Conservation (phyloP, 2,329 filamentous ascomycete genomes). For the Penicillium sp. region DNA sequence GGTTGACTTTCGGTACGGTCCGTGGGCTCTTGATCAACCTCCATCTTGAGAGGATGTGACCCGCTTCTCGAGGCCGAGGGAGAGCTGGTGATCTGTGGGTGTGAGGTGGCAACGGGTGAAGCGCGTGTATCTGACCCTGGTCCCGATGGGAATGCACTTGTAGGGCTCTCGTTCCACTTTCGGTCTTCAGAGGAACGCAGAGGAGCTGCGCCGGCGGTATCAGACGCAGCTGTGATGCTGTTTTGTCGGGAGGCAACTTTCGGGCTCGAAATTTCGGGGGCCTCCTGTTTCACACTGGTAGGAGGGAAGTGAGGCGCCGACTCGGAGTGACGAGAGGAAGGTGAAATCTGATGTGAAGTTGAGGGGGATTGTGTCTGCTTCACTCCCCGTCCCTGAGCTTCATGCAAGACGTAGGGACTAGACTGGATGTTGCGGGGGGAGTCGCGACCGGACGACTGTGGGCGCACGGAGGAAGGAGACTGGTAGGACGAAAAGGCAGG, state of each 20-base stretch:
- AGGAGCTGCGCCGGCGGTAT: slow-evolving; percentile 27
- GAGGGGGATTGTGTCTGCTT: slow-evolving; percentile 33
- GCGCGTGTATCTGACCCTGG: slow-evolving; percentile 18
- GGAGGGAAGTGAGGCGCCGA: slow-evolving; percentile 38
- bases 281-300: slow-evolving; percentile 65
- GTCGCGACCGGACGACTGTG: slow-evolving; percentile 41
- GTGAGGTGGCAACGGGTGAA: slow-evolving; percentile 16
- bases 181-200: slow-evolving; percentile 33
- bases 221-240: slow-evolving; percentile 28
- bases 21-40: slow-evolving; percentile 21
- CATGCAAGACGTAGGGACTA: slow-evolving; percentile 36
- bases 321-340: slow-evolving; percentile 43
- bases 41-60: slow-evolving; percentile 28
- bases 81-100: slow-evolving; percentile 32
- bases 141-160: slow-evolving; percentile 13
- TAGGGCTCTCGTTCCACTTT: slow-evolving; percentile 30
- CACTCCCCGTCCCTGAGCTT: slow-evolving; percentile 30
- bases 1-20: slow-evolving; percentile 33
- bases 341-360: slow-evolving; percentile 28
- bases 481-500: slow-evolving; percentile 34
- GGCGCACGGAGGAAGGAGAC: slow-evolving; percentile 40
- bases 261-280: slow-evolving; percentile 74
- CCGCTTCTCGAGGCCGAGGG: slow-evolving; percentile 23
- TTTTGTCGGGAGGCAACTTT: slow-evolving; percentile 58
- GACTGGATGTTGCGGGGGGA: slow-evolving; percentile 33